Conservation (phyloP, 345 rosid species). For the Corymbia maculata region DNA sequence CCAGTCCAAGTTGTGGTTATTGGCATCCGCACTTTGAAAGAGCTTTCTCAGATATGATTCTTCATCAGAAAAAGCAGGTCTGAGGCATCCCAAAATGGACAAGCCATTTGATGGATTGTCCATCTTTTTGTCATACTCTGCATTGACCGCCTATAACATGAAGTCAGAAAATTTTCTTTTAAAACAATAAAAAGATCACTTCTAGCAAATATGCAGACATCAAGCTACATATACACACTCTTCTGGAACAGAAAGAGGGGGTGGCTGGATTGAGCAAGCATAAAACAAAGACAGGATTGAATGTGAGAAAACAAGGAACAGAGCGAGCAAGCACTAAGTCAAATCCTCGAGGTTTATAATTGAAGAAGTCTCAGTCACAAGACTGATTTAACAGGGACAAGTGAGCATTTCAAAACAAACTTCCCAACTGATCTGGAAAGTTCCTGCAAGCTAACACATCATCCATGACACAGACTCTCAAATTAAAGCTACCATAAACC, state of each 20-base stretch:
- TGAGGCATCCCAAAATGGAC: constrained; percentile 73
- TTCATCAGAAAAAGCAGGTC: constrained; percentile 78
- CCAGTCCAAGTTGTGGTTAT: constrained; percentile 42
- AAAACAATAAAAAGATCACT: not conserved
- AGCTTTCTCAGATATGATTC: constrained; percentile 60
- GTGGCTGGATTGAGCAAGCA: not conserved
- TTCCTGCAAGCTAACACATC: not conserved
- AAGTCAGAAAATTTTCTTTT: not conserved
- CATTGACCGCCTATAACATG: constrained; percentile 34
- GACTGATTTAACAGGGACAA: not conserved
- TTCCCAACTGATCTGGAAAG: not conserved
- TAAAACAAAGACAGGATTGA: not conserved
- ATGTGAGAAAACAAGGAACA: not conserved
- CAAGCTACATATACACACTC: not conserved
- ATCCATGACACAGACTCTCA: not conserved
- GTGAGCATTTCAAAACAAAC: not conserved
- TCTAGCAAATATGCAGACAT: not conserved
- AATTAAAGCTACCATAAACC: not conserved
- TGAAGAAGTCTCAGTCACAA: not conserved
- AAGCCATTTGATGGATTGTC: constrained; percentile 87
- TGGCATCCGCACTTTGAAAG: constrained; percentile 35
- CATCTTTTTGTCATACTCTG: constrained; percentile 53
- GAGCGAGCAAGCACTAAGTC: not conserved
- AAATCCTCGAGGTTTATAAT: not conserved
- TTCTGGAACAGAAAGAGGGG: not conserved